Percentiles rank a stretch among this genome's conserved stretches.
phyloP scores from a whole-genome alignment of 2,329 filamentous ascomycete species.

The Corinectria fuckeliana region DNA sequence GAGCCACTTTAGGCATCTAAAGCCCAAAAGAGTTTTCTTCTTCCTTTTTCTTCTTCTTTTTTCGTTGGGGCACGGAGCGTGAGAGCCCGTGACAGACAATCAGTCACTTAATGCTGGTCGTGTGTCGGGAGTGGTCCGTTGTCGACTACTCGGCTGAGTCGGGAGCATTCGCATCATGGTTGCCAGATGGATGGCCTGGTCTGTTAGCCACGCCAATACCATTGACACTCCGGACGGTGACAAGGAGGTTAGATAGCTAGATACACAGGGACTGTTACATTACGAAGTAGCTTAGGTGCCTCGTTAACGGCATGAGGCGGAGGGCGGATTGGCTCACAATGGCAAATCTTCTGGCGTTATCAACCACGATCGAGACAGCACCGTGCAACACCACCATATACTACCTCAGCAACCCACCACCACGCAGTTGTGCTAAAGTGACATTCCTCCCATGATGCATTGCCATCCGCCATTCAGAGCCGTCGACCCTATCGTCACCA shows the following conservation, averaged over 20 bases:
- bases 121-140: neutral
- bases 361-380: constrained; percentile 12
- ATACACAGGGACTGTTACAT: neutral
- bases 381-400: constrained; percentile 13
- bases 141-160: neutral
- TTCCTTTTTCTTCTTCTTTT: neutral
- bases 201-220: neutral
- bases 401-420: neutral
- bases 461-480: constrained; percentile 1
- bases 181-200: neutral
- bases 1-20: constrained; percentile 25
- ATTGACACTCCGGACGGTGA: neutral
- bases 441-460: neutral
- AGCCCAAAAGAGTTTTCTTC: neutral
- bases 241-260: neutral
- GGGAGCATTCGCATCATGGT: neutral
- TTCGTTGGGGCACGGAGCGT: neutral
- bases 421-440: neutral
- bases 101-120: neutral
- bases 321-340: neutral
- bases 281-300: neutral
- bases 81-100: neutral
- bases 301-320: constrained; percentile 12
- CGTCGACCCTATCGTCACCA: neutral
- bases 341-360: constrained; percentile 4